Evolutionary conservation across 805 yeast species (phyloP).

Genomic region (Candida schatavii): DNA sequence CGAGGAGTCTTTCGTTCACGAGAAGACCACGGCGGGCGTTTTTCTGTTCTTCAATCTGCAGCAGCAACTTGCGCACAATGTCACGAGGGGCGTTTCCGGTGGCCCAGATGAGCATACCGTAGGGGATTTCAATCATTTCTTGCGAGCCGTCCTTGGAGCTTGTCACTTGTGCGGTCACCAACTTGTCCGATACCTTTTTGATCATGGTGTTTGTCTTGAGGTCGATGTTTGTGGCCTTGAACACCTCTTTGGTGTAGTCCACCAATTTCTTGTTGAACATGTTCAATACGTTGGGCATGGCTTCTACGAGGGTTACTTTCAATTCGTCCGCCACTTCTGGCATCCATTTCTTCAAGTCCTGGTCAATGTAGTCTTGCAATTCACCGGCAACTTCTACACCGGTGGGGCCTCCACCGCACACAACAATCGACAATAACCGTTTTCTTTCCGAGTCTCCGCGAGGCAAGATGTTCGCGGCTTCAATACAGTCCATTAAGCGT

Average conservation of each 20-base stretch:
- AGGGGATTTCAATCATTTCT: constrained; percentile 64
- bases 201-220: constrained; percentile 85
- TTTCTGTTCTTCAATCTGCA: constrained; percentile 70
- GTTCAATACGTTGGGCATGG: constrained; percentile 81
- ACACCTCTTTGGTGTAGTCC: constrained; percentile 76
- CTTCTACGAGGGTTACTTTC: constrained; percentile 84
- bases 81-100: constrained; percentile 93
- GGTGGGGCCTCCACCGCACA: constrained; percentile 98
- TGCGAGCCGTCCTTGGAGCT: constrained; percentile 60
- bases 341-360: constrained; percentile 85
- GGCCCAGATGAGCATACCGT: constrained; percentile 95
- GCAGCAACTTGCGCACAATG: constrained; percentile 62
- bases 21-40: constrained; percentile 88
- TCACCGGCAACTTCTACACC: constrained; percentile 98
- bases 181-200: constrained; percentile 71
- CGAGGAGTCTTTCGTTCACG: constrained; percentile 76
- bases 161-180: constrained; percentile 68
- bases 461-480: constrained; percentile 81
- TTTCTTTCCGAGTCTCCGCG: constrained; percentile 74
- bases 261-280: constrained; percentile 68
- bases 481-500: constrained; percentile 81
- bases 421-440: constrained; percentile 82
- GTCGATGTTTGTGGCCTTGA: constrained; percentile 64
- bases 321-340: constrained; percentile 82
- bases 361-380: constrained; percentile 88